Evolutionary conservation across 225 moss, liverwort and hornwort genomes (phyloP).

Genomic region (Thuidium tamariscinum): DNA sequence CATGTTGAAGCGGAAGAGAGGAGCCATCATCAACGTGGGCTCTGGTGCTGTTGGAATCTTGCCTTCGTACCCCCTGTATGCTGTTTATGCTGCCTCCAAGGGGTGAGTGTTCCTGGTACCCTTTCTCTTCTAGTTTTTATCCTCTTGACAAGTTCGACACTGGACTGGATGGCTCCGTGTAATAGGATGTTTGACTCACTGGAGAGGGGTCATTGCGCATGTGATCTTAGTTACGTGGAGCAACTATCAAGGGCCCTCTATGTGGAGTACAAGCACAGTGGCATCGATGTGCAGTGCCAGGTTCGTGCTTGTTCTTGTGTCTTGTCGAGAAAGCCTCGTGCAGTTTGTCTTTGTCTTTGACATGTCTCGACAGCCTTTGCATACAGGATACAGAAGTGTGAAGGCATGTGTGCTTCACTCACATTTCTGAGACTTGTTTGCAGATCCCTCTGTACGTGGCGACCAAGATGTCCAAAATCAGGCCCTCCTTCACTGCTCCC

Average conservation of each 20-base stretch:
- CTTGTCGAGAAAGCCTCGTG: not conserved
- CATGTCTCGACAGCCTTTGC: not conserved
- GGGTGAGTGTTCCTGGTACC: constrained; percentile 18
- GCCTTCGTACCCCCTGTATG: constrained; percentile 59
- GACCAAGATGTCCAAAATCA: constrained; percentile 59
- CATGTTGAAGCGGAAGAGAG: constrained; percentile 49
- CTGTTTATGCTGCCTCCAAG: constrained; percentile 55
- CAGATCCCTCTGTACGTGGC: constrained; percentile 65
- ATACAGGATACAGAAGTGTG: not conserved
- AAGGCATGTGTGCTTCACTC: not conserved
- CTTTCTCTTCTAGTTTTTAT: not conserved
- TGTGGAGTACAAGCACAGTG: constrained; percentile 73
- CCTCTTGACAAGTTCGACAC: not conserved
- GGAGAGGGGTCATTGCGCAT: not conserved
- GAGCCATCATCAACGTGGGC: constrained; percentile 56
- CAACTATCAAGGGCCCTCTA: constrained; percentile 55
- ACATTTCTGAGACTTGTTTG: not conserved
- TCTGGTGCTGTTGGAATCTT: constrained; percentile 46
- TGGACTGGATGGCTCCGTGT: not conserved
- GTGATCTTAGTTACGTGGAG: constrained; percentile 43
- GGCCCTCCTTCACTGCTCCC: constrained; percentile 40
- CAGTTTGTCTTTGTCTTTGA: not conserved
- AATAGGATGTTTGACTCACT: not conserved
- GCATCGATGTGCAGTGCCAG: constrained; percentile 71
- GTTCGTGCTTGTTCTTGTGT: not conserved